Percentiles rank a stretch among this genome's conserved stretches.
These are phyloP conservation scores for Cryoendolithus antarcticus DNA, from an alignment of 2,329 filamentous ascomycete species.

Conservation along the genomic window DNA sequence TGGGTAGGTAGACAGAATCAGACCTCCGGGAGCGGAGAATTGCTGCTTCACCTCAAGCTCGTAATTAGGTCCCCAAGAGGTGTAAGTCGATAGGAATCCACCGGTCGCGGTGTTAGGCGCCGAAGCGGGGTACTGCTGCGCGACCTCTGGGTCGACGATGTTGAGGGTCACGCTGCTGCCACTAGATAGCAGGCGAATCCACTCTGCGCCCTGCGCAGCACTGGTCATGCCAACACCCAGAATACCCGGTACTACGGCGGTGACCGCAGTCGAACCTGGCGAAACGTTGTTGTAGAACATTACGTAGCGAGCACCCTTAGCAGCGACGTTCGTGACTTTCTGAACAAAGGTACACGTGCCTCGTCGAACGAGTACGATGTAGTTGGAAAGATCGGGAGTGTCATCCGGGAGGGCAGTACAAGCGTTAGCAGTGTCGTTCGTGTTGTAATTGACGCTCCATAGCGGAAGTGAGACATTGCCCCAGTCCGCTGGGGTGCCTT, in stretches of 20 bases:
- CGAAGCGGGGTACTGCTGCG: constrained; percentile 6
- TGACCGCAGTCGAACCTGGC: constrained; percentile 8
- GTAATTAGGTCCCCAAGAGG: constrained; percentile 50
- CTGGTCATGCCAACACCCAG: constrained; percentile 15
- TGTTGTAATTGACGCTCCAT: constrained; percentile 36
- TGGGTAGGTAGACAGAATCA: constrained; percentile 46
- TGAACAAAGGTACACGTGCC: constrained; percentile 44
- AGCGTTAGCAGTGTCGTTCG: constrained; percentile 35
- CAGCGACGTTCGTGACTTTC: constrained; percentile 43
- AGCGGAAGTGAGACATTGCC: constrained; percentile 21
- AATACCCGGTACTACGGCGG: constrained; percentile 9
- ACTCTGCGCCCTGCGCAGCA: constrained; percentile 13
- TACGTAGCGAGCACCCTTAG: constrained; percentile 47
- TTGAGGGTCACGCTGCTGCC: constrained; percentile 11
- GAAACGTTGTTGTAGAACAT: constrained; percentile 46
- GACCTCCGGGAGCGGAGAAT: constrained; percentile 43
- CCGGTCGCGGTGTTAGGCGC: constrained; percentile 23
- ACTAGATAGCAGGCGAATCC: constrained; percentile 9
- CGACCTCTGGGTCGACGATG: constrained; percentile 13
- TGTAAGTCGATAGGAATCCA: constrained; percentile 42
- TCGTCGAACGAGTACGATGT: constrained; percentile 48
- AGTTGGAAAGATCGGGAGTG: constrained; percentile 44
- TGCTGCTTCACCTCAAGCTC: constrained; percentile 47
- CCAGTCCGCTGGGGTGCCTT: constrained; percentile 24
- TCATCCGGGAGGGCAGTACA: constrained; percentile 41